phyloP scores from a whole-genome alignment of 2,329 filamentous ascomycete species.

The Periconia digitata region DNA sequence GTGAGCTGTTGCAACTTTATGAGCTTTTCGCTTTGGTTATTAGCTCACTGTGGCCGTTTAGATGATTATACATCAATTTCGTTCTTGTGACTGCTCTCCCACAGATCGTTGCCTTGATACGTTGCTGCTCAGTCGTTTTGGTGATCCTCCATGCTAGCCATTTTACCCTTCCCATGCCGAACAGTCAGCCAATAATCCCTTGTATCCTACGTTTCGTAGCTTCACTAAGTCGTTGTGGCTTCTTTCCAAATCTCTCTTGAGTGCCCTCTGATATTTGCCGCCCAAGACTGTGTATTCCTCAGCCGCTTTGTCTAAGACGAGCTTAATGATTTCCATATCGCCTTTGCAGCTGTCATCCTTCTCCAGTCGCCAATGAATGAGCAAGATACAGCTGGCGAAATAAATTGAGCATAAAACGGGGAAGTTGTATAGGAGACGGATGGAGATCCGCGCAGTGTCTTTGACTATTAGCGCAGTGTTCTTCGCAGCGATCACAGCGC shows the following conservation, averaged over 20 bases:
- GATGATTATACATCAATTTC: too few relatives aligned
- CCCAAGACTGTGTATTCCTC: conserved; percentile 28
- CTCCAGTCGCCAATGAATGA: conserved; percentile 29
- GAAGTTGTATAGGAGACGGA: conserved; percentile 26
- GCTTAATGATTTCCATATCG: conserved; percentile 25
- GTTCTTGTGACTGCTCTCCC: too few relatives aligned
- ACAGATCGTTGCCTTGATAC: not conserved
- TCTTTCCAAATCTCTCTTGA: conserved; percentile 23
- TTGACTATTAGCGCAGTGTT: conserved; percentile 29
- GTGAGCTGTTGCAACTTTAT: not conserved
- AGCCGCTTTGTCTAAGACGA: conserved; percentile 32
- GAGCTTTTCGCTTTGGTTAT: too few relatives aligned
- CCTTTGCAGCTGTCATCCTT: conserved; percentile 22
- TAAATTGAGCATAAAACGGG: conserved; percentile 27
- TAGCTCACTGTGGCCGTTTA: too few relatives aligned
- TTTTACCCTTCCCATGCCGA: conserved; percentile 21
- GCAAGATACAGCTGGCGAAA: conserved; percentile 24
- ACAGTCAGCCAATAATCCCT: conserved; percentile 30
- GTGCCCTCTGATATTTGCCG: conserved; percentile 29
- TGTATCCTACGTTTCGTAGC: conserved; percentile 23
- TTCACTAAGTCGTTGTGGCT: conserved; percentile 13
- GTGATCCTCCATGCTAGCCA: too few relatives aligned
- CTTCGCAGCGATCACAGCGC: conserved; percentile 25
- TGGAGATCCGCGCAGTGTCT: conserved; percentile 28
- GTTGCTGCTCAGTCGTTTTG: not conserved